These are phyloP conservation scores for Hyaloscypha variabilis DNA, from an alignment of 495 filamentous ascomycete genomes.

Conservation along the genomic window DNA sequence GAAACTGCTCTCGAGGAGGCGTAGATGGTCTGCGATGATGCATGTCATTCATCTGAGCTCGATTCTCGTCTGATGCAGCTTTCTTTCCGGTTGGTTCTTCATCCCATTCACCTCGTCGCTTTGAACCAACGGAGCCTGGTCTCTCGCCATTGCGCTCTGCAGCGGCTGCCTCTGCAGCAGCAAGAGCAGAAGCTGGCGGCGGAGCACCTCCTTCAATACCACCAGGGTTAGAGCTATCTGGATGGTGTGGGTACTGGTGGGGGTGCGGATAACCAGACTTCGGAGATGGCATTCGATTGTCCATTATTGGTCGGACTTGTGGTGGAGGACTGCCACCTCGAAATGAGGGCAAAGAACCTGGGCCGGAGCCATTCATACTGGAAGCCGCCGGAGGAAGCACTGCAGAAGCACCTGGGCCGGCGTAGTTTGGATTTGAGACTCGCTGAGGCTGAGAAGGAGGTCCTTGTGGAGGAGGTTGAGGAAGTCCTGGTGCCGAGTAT, in stretches of 20 bases:
- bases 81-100: conserved; percentile 80
- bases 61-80: conserved; percentile 82
- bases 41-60: conserved; percentile 83
- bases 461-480: conserved; percentile 61
- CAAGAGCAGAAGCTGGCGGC: conserved; percentile 70
- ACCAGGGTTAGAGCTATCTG: conserved; percentile 57
- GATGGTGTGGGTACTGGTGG: conserved; percentile 67
- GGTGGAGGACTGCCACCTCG: conserved; percentile 70
- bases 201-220: conserved; percentile 79
- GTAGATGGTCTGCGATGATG: conserved; percentile 73
- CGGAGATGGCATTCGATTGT: conserved; percentile 83
- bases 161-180: conserved; percentile 70
- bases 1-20: conserved; percentile 68
- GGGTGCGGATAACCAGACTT: conserved; percentile 80
- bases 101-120: conserved; percentile 90
- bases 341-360: conserved; percentile 53
- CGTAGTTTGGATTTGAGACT: conserved; percentile 73
- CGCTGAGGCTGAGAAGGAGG: conserved; percentile 51
- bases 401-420: conserved; percentile 48
- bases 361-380: conserved; percentile 44
- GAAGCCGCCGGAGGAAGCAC: conserved; percentile 59
- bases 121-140: conserved; percentile 76
- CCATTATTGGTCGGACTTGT: conserved; percentile 84
- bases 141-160: conserved; percentile 76
- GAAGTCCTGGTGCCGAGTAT: conserved; percentile 55